Conservation (phyloP, 139 green algal species). For the Chlorella vulgaris region DNA sequence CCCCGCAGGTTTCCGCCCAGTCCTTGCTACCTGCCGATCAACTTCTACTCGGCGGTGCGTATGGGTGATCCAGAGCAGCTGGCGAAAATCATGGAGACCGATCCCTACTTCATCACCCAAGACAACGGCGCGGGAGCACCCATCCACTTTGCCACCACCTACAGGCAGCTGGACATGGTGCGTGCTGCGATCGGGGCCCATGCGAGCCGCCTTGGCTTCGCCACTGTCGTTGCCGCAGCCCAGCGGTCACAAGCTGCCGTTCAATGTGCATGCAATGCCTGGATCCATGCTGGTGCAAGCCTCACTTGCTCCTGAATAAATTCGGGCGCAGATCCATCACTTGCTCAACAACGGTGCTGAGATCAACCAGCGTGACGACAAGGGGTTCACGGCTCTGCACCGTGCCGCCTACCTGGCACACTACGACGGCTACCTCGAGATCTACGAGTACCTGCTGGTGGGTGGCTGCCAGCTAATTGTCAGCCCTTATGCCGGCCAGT, state of each 20-base stretch:
- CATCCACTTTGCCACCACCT: constrained; percentile 92
- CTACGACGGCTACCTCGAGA: constrained; percentile 90
- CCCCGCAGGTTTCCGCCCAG: constrained; percentile 71
- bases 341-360: constrained; percentile 86
- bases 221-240: neutral
- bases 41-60: constrained; percentile 82
- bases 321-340: constrained; percentile 80
- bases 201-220: neutral
- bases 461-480: neutral
- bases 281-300: neutral
- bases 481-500: neutral
- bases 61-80: constrained; percentile 87
- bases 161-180: constrained; percentile 95
- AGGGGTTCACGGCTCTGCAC: constrained; percentile 91
- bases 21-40: constrained; percentile 76
- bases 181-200: neutral
- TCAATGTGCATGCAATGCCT: neutral
- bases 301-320: neutral
- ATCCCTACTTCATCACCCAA: constrained; percentile 92
- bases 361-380: constrained; percentile 81
- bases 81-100: constrained; percentile 79
- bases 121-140: constrained; percentile 92
- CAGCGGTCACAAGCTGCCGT: neutral
- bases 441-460: constrained; percentile 96
- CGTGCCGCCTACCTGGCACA: constrained; percentile 89